Conservation (phyloP, 805 yeast genomes). For the Wickerhamomyces mucosus region DNA sequence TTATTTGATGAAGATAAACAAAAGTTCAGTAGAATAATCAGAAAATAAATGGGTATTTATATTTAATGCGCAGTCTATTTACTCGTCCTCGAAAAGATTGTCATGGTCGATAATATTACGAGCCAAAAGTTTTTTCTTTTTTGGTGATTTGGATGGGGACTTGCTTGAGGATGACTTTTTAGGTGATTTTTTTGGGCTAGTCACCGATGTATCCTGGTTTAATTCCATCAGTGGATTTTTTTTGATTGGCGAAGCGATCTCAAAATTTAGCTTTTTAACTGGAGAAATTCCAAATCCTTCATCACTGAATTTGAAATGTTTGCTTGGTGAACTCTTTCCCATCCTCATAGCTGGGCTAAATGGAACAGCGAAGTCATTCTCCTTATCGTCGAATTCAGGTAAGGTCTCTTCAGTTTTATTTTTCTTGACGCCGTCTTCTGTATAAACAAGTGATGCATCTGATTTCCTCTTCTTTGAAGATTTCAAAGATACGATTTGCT, state of each 20-base stretch:
- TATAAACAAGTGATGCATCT: too few relatives aligned
- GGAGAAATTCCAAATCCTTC: too few relatives aligned
- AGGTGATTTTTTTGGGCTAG: constrained; percentile 1
- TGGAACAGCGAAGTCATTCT: constrained; percentile 4
- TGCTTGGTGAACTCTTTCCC: constrained; percentile 10
- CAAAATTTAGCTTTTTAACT: too few relatives aligned
- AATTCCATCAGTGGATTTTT: constrained; percentile 1
- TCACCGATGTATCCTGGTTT: not conserved
- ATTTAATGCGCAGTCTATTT: too few relatives aligned
- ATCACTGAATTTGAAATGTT: constrained; percentile 13
- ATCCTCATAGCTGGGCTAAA: constrained; percentile 14
- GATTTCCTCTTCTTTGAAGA: too few relatives aligned
- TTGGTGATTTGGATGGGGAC: constrained; percentile 11
- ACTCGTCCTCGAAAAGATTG: too few relatives aligned
- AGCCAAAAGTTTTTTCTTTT: too few relatives aligned
- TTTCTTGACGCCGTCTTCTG: constrained; percentile 2
- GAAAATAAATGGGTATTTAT: too few relatives aligned
- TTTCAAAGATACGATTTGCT: constrained; percentile 12
- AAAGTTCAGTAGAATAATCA: too few relatives aligned
- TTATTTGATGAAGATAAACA: too few relatives aligned
- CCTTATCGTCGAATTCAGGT: constrained; percentile 8
- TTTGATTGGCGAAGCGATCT: constrained; percentile 6
- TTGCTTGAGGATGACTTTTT: not conserved
- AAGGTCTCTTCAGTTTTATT: constrained; percentile 9
- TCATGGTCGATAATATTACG: too few relatives aligned